These are phyloP conservation scores for Rubia balearica DNA, from an alignment of 305 asterid genomes.

Conservation along the genomic window DNA sequence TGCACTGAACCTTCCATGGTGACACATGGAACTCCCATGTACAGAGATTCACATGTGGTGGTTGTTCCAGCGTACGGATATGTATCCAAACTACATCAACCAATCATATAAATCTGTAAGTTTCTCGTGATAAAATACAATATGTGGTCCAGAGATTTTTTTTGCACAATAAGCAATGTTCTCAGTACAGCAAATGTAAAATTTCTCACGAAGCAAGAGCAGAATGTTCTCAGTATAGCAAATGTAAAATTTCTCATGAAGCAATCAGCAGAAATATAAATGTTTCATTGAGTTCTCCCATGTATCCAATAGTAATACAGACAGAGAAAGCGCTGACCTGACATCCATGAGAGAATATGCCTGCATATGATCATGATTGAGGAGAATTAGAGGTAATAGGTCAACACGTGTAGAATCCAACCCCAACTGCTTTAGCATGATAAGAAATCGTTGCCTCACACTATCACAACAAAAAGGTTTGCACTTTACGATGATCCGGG, in stretches of 20 bases:
- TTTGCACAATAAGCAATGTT: not conserved
- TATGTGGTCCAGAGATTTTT: not conserved
- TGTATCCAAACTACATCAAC: constrained; percentile 75
- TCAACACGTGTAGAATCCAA: constrained; percentile 93
- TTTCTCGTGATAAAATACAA: constrained; percentile 2
- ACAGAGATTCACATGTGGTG: constrained; percentile 95
- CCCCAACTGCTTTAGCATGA: constrained; percentile 80
- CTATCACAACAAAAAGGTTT: constrained; percentile 95
- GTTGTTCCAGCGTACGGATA: constrained; percentile 99
- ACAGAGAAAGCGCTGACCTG: constrained; percentile 37
- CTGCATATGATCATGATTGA: constrained; percentile 99
- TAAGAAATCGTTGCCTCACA: constrained; percentile 75
- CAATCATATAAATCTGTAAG: constrained; percentile 6
- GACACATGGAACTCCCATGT: constrained; percentile 99
- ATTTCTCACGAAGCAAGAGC: too few relatives aligned
- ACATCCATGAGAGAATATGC: constrained; percentile 98
- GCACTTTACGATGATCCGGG: constrained; percentile 93
- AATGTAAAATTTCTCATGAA: not conserved
- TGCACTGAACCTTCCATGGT: constrained; percentile 94
- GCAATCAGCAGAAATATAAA: not conserved
- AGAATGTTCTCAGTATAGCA: not conserved
- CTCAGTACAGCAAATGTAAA: not conserved
- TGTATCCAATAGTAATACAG: not conserved
- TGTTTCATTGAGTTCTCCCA: not conserved
- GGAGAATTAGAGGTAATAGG: constrained; percentile 91